Conservation (phyloP, 805 yeast genomes). For the Lipomyces spencermartinsiae region DNA sequence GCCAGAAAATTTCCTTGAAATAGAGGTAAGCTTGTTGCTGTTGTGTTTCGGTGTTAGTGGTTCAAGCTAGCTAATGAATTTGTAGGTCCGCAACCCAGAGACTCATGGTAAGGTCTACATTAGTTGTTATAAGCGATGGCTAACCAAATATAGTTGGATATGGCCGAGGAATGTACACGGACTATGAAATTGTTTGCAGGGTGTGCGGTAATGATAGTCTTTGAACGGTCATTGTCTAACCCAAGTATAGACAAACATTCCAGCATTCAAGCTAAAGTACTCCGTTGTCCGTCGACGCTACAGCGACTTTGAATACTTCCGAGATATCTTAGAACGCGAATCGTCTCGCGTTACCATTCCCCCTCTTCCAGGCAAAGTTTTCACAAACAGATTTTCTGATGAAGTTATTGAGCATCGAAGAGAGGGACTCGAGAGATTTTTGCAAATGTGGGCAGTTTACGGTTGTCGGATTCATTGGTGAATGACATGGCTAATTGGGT, state of each 20-base stretch:
- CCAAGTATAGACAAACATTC: conserved; percentile 70
- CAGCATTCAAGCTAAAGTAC: conserved; percentile 71
- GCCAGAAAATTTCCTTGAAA: conserved; percentile 92
- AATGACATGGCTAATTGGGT: neutral
- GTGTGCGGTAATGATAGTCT: conserved; percentile 42
- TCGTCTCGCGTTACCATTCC: conserved; percentile 83
- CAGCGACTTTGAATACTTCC: conserved; percentile 85
- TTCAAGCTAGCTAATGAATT: neutral
- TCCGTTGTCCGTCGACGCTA: conserved; percentile 83
- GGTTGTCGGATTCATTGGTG: neutral
- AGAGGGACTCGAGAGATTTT: conserved; percentile 80
- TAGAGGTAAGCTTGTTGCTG: conserved; percentile 64
- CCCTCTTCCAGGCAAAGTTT: conserved; percentile 86
- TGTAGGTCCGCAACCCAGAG: conserved; percentile 66
- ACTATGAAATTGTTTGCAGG: conserved; percentile 86
- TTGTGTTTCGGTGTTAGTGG: neutral
- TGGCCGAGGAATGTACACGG: conserved; percentile 78
- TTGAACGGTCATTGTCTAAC: neutral
- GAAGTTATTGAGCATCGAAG: conserved; percentile 83
- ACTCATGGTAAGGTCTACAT: conserved; percentile 59
- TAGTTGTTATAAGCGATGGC: neutral
- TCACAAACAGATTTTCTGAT: conserved; percentile 77
- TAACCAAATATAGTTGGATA: conserved; percentile 40
- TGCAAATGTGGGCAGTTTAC: conserved; percentile 50
- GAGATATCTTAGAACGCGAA: conserved; percentile 75